Base-by-base conservation (phyloP, 2,329 filamentous ascomycete genomes). In the Zymoseptoria passerinii region DNA sequence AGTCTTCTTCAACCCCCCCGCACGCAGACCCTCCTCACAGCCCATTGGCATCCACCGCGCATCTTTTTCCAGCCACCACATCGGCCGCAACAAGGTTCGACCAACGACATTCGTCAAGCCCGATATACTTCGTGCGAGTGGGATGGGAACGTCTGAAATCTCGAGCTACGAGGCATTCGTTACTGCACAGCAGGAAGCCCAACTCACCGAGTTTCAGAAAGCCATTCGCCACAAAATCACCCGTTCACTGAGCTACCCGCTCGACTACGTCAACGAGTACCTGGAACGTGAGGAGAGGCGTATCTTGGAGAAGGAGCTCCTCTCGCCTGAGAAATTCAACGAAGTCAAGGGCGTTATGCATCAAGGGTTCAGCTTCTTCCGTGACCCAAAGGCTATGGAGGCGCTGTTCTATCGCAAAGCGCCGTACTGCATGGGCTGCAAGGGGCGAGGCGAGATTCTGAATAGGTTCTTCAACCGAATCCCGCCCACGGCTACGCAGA, bases 381-480 rank as follows among this genome's bases (percentile, higher is more conserved):
- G 60, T 18, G 62, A 64, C 20, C 62, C 62, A 0, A 27, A 35
- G 19, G 52, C 62, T 2, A 60, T 64, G 40, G 44, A 20, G 27
- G 56, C 56, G 13, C 28, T 64, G 5, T 59, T 62, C 44, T 49
- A 20, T 1, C 58, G 60, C 44, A 28, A 60, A 40, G 50, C 54
- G 8, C 62, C 62, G 1, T 9, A 28, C n/a, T 62, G 62, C 52
- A 8, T 40, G 4, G 48, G n/a, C 3, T 63, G 61, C 35, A 20
- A 18, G 4, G 27, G 28, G 3, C 48, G 52, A 16, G 60, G 62
- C 7, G 27, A 10, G 1, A 56, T 64, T 9, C 23, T 58, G 5
- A 56, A 64, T 44, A 18, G 52, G 10, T 52, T 54, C 28, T 62
- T 64, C 19, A 29, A 50, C 8, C 13, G 18, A 7, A 52, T 64